Conservation (phyloP, 2,329 filamentous ascomycete species). For the Pezicula carpinea region DNA sequence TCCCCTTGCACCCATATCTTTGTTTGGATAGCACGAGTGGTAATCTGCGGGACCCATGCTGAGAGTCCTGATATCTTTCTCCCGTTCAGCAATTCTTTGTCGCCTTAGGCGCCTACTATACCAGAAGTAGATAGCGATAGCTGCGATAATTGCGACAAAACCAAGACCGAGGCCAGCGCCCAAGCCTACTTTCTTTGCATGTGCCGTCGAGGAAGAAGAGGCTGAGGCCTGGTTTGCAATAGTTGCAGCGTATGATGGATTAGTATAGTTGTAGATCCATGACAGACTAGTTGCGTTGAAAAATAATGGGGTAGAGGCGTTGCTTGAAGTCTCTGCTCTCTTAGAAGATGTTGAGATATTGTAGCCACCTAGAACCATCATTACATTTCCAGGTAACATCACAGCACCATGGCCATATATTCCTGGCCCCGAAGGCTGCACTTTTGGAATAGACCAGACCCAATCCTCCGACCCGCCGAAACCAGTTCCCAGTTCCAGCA, state of each 20-base stretch:
- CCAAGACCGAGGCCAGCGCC: conserved; percentile 64
- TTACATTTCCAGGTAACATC: conserved; percentile 60
- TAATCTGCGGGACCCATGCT: conserved; percentile 30
- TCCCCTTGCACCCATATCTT: conserved; percentile 16
- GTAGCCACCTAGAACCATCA: conserved; percentile 64
- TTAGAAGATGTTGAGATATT: conserved; percentile 36
- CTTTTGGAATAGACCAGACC: conserved; percentile 61
- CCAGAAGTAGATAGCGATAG: conserved; percentile 43
- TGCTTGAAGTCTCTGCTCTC: conserved; percentile 35
- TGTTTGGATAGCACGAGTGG: conserved; percentile 10
- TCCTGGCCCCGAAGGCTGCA: conserved; percentile 39
- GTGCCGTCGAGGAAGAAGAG: conserved; percentile 21
- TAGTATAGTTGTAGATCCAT: conserved; percentile 54
- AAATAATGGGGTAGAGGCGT: conserved; percentile 39
- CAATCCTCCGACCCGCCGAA: conserved; percentile 69
- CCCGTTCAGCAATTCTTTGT: conserved; percentile 36
- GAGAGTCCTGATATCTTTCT: conserved; percentile 49
- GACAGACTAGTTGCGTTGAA: conserved; percentile 57
- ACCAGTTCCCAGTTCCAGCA: conserved; percentile 70
- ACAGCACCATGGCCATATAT: conserved; percentile 61
- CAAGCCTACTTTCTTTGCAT: conserved; percentile 46
- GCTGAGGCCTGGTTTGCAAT: conserved; percentile 13
- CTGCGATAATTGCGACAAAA: conserved; percentile 43
- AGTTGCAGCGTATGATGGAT: conserved; percentile 31
- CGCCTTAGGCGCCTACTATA: conserved; percentile 43